Conservation (phyloP, 129 eudicot genomes). For the Tagetes patula region DNA sequence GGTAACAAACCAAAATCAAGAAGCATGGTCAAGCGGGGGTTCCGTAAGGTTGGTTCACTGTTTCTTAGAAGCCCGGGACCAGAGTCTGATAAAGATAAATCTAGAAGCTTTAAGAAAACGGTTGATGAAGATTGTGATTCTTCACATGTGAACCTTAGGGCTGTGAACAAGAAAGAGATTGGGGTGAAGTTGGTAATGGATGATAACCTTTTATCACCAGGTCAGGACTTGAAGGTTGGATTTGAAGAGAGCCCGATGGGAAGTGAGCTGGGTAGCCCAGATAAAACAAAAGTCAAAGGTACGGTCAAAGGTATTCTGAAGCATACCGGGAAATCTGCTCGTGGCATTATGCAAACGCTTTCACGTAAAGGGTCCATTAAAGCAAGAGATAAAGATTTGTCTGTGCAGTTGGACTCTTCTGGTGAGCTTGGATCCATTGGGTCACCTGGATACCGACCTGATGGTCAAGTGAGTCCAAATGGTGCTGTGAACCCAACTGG, state of each 20-base stretch:
- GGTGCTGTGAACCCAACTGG: constrained; percentile 22
- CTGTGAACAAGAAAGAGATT: constrained; percentile 41
- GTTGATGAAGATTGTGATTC: constrained; percentile 37
- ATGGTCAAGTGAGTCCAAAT: constrained; percentile 27
- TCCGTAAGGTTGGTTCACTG: constrained; percentile 49
- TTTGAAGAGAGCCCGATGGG: constrained; percentile 41
- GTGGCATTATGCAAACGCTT: constrained; percentile 45
- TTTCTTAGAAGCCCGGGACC: constrained; percentile 46
- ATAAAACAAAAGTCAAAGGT: constrained; percentile 41
- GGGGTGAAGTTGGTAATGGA: constrained; percentile 59
- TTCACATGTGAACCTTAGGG: constrained; percentile 50
- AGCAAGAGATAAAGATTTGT: constrained; percentile 27
- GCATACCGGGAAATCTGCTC: constrained; percentile 71
- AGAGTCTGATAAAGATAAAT: constrained; percentile 34
- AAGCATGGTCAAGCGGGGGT: constrained; percentile 49
- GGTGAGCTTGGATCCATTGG: constrained; percentile 36
- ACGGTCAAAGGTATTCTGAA: constrained; percentile 65
- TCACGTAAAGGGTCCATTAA: constrained; percentile 58
- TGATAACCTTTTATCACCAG: constrained; percentile 35
- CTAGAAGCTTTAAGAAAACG: constrained; percentile 13
- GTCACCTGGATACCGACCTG: constrained; percentile 2
- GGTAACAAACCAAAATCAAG: constrained; percentile 35
- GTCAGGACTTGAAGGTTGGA: constrained; percentile 30
- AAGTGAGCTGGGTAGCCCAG: constrained; percentile 43
- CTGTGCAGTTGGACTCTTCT: constrained; percentile 37